Evolutionary conservation across 768 basidiomycete genomes (phyloP).

Genomic region (Russula dissimulans): DNA sequence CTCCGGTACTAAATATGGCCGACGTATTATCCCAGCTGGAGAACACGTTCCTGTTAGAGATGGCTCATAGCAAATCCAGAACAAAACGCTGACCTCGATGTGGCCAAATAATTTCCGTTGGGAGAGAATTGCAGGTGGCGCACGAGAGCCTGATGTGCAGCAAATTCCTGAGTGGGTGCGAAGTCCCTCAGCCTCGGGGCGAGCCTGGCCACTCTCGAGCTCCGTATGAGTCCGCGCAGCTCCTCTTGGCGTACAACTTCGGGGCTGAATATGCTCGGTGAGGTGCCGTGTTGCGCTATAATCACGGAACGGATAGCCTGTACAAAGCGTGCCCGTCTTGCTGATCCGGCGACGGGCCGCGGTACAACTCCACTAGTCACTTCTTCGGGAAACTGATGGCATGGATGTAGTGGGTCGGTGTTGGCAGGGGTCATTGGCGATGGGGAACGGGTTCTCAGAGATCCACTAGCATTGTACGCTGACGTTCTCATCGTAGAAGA

Average conservation of each 20-base stretch:
- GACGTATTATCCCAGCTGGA: slow-evolving; percentile 66
- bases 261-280: slow-evolving; percentile 22
- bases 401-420: not conserved
- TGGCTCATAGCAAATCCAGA: not conserved
- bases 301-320: slow-evolving; percentile 42
- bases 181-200: slow-evolving; percentile 46
- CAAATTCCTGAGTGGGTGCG: slow-evolving; percentile 49
- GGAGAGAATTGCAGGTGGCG: slow-evolving; percentile 70
- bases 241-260: slow-evolving; percentile 18
- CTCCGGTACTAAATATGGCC: slow-evolving; percentile 55
- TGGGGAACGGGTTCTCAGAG: slow-evolving; percentile 2
- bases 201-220: slow-evolving; percentile 45
- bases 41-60: not conserved
- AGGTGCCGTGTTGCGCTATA: slow-evolving; percentile 30
- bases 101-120: slow-evolving; percentile 63
- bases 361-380: slow-evolving; percentile 15
- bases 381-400: not conserved
- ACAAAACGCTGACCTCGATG: slow-evolving; percentile 43
- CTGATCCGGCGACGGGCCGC: not conserved
- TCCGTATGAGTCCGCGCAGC: slow-evolving; percentile 27
- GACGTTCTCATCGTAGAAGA: not conserved
- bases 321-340: slow-evolving; percentile 31
- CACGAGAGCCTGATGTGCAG: slow-evolving; percentile 59
- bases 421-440: not conserved
- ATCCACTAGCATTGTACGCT: not conserved